phyloP scores from a whole-genome alignment of 345 rosid species.

The Abelmoschus esculentus region DNA sequence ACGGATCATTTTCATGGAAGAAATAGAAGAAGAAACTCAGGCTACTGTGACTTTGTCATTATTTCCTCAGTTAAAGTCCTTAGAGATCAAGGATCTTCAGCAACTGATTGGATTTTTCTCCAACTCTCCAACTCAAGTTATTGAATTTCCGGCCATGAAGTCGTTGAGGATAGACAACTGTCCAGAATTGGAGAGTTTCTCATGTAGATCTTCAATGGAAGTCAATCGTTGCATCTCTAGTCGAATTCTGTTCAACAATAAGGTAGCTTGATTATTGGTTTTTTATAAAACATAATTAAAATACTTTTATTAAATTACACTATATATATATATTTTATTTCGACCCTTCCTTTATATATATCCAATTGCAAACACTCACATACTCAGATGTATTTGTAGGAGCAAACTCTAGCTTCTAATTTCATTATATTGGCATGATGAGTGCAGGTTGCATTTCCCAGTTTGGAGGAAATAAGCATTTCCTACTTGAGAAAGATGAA shows the following conservation, averaged over 20 bases:
- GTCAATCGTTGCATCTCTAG: too few species aligned
- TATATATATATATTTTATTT: too few species aligned
- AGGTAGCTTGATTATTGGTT: background rate
- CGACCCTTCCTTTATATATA: too few species aligned
- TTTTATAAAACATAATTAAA: too few species aligned
- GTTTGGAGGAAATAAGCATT: too few species aligned
- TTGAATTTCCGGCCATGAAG: background rate
- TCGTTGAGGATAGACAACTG: background rate
- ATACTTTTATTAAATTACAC: too few species aligned
- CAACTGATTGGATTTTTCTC: background rate
- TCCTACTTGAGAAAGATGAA: too few species aligned
- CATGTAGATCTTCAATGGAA: background rate
- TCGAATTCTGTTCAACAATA: background rate
- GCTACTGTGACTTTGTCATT: background rate
- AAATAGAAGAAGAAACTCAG: background rate
- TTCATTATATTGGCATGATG: too few species aligned
- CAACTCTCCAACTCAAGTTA: background rate
- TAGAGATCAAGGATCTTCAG: background rate
- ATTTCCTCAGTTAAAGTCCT: background rate
- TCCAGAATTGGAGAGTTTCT: background rate
- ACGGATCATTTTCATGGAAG: background rate
- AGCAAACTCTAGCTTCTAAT: too few species aligned
- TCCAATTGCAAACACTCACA: too few species aligned
- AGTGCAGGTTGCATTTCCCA: too few species aligned
- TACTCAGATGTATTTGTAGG: too few species aligned